phyloP scores from a whole-genome alignment of 805 yeast genomes.

The Saccharomyces eubayanus region DNA sequence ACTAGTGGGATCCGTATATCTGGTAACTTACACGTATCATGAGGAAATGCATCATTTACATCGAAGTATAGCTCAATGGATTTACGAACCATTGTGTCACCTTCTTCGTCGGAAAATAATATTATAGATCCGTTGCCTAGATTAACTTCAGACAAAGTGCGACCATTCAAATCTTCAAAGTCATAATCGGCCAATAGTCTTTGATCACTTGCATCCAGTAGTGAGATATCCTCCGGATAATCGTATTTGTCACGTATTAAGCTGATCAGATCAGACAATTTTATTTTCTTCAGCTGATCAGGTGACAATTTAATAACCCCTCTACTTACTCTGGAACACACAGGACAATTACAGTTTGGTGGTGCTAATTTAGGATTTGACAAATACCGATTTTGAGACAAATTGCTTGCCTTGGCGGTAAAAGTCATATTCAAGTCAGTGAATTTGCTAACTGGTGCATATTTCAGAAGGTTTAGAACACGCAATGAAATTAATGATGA shows the following conservation, averaged over 20 bases:
- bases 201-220: slow-evolving; percentile 32
- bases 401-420: slow-evolving; percentile 43
- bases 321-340: slow-evolving; percentile 46
- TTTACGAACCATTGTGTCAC: slow-evolving; percentile 37
- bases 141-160: slow-evolving; percentile 44
- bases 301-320: slow-evolving; percentile 37
- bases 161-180: slow-evolving; percentile 66
- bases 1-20: slow-evolving; percentile 27
- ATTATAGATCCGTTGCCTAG: slow-evolving; percentile 54
- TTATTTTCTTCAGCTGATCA: slow-evolving; percentile 21
- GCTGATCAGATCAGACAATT: slow-evolving; percentile 47
- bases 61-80: slow-evolving; percentile 54
- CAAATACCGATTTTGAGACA: slow-evolving; percentile 44
- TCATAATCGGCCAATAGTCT: slow-evolving; percentile 75
- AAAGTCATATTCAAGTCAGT: slow-evolving; percentile 38
- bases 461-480: slow-evolving; percentile 33
- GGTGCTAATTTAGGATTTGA: slow-evolving; percentile 51
- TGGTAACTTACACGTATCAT: slow-evolving; percentile 24
- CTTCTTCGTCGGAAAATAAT: slow-evolving; percentile 75
- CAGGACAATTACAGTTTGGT: slow-evolving; percentile 67
- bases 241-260: slow-evolving; percentile 41
- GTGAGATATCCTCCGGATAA: slow-evolving; percentile 36
- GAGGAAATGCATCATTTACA: slow-evolving; percentile 10
- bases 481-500: slow-evolving; percentile 67
- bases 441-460: slow-evolving; percentile 30